phyloP scores from a whole-genome alignment of 768 basidiomycete genomes.

The Favolaschia claudopus region DNA sequence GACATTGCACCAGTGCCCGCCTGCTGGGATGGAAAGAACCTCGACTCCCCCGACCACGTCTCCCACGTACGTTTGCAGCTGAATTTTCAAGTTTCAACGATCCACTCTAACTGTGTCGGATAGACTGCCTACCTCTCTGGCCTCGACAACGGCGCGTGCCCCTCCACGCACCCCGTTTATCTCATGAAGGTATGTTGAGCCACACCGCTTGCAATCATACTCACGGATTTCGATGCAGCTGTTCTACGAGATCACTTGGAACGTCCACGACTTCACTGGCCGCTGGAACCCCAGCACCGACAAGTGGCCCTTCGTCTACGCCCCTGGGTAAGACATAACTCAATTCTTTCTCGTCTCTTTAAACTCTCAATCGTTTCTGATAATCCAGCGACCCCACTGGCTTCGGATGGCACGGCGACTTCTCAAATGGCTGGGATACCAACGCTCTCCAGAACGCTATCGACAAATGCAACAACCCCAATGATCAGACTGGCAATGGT shows the following conservation, averaged over 20 bases:
- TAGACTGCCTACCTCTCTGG: slow-evolving; percentile 34
- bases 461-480: slow-evolving; percentile 51
- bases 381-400: slow-evolving; percentile 57
- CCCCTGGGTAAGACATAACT: slow-evolving; percentile 44
- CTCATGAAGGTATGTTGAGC: slow-evolving; percentile 38
- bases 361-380: not conserved
- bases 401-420: slow-evolving; percentile 56
- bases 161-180: slow-evolving; percentile 44
- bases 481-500: slow-evolving; percentile 42
- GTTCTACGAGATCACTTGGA: slow-evolving; percentile 51
- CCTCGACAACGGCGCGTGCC: slow-evolving; percentile 48
- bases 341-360: not conserved
- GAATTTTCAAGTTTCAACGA: too few relatives aligned
- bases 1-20: slow-evolving; percentile 25
- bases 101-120: too few relatives aligned
- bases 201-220: not conserved
- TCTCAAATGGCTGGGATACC: slow-evolving; percentile 44
- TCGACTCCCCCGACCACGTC: slow-evolving; percentile 48
- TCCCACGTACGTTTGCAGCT: slow-evolving; percentile 40
- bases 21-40: slow-evolving; percentile 53
- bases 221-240: too few relatives aligned
- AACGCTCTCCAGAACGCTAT: slow-evolving; percentile 54
- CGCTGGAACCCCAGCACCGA: slow-evolving; percentile 45
- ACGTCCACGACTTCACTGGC: slow-evolving; percentile 40
- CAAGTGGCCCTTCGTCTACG: slow-evolving; percentile 52